These are phyloP conservation scores for Apodospora peruviana DNA, from an alignment of 495 filamentous ascomycete species.

Conservation along the genomic window DNA sequence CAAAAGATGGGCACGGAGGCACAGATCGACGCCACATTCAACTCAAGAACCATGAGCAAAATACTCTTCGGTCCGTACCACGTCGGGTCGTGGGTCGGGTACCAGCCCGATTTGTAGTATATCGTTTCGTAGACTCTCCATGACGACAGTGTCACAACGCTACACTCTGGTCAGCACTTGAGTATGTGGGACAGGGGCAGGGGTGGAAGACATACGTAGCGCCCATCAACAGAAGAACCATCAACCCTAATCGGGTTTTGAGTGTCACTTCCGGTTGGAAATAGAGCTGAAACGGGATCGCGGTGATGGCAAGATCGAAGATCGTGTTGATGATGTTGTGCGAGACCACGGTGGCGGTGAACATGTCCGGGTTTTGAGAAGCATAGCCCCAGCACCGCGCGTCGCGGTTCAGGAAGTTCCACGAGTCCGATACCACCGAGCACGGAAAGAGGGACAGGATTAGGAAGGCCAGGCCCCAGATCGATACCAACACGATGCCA, in stretches of 20 bases:
- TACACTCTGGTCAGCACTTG: background rate
- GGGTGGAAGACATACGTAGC: constrained; percentile 7
- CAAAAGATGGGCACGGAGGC: constrained; percentile 32
- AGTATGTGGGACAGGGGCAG: background rate
- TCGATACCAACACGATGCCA: constrained; percentile 13
- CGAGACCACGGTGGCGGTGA: constrained; percentile 12
- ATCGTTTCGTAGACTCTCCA: constrained; percentile 3
- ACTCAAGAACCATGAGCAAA: constrained; percentile 24
- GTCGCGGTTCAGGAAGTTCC: constrained; percentile 7
- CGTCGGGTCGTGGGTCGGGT: constrained; percentile 27
- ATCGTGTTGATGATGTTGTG: constrained; percentile 20
- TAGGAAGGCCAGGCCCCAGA: constrained; percentile 21
- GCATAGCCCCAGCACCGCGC: constrained; percentile 24
- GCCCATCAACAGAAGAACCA: constrained; percentile 15
- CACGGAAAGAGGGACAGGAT: constrained; percentile 21
- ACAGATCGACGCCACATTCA: constrained; percentile 27
- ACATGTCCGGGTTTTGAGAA: constrained; percentile 11
- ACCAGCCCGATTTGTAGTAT: constrained; percentile 22
- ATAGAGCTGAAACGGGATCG: constrained; percentile 21
- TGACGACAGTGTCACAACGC: background rate
- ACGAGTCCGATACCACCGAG: constrained; percentile 14
- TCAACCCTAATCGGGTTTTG: constrained; percentile 13
- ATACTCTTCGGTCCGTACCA: constrained; percentile 28
- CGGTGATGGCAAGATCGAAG: constrained; percentile 21
- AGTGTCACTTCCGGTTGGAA: constrained; percentile 11